Conservation (phyloP, 2,329 filamentous ascomycete species). For the Emergomyces orientalis region DNA sequence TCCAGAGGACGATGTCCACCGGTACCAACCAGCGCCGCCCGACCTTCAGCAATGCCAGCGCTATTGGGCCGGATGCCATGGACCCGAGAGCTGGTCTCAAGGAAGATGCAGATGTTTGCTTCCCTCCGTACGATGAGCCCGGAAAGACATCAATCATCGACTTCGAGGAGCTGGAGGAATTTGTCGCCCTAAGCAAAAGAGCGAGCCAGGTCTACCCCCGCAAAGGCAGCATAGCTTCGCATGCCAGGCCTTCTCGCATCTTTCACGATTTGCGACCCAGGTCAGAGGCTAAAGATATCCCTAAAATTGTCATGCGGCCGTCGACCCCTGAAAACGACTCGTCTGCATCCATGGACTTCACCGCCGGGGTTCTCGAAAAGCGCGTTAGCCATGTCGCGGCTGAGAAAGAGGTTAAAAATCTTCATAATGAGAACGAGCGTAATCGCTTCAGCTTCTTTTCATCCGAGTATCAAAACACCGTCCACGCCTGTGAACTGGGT, state of each 20-base stretch:
- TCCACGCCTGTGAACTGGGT: conserved; percentile 80
- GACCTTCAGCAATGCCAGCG: conserved; percentile 51
- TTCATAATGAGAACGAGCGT: conserved; percentile 46
- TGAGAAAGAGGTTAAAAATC: conserved; percentile 28
- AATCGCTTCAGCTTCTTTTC: conserved; percentile 97
- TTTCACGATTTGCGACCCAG: conserved; percentile 53
- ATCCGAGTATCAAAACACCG: conserved; percentile 84
- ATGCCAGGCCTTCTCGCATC: conserved; percentile 40
- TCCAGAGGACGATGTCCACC: conserved; percentile 63
- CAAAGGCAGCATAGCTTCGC: conserved; percentile 43
- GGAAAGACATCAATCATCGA: conserved; percentile 75
- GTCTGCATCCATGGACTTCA: conserved; percentile 23
- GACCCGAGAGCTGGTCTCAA: conserved; percentile 28
- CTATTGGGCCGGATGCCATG: conserved; percentile 41
- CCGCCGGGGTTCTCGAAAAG: conserved; percentile 29
- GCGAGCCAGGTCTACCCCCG: conserved; percentile 36
- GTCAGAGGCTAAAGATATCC: conserved; percentile 21
- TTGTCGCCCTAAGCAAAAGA: conserved; percentile 56
- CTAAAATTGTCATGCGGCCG: conserved; percentile 28
- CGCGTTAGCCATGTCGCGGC: conserved; percentile 18
- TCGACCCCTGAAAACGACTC: conserved; percentile 22
- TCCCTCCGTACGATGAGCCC: conserved; percentile 67
- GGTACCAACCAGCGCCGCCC: conserved; percentile 52
- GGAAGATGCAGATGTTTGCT: conserved; percentile 79
- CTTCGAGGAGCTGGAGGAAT: conserved; percentile 89